phyloP scores from a whole-genome alignment of 2,329 filamentous ascomycete species.

The Colletotrichum sp. region DNA sequence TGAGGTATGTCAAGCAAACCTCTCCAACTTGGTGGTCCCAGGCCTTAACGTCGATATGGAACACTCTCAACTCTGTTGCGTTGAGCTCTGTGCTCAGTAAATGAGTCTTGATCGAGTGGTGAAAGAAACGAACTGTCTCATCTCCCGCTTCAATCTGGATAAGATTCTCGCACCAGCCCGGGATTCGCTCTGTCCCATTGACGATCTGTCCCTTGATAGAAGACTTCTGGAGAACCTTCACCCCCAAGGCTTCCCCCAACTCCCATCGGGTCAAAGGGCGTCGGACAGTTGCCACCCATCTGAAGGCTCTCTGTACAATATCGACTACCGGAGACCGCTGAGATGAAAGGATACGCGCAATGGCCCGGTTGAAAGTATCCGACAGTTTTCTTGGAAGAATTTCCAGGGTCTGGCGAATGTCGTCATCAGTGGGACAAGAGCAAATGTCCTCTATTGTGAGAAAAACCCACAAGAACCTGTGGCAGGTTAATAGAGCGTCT shows the following conservation, averaged over 20 bases:
- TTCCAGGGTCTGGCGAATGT: fast-evolving
- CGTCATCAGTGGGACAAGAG: fast-evolving
- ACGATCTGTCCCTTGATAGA: fast-evolving
- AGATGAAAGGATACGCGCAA: fast-evolving
- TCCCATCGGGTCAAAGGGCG: fast-evolving
- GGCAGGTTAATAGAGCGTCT: fast-evolving
- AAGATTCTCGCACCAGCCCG: fast-evolving
- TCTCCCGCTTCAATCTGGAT: fast-evolving
- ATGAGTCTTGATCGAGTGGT: not conserved
- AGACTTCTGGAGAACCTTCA: fast-evolving
- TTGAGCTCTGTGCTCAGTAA: fast-evolving
- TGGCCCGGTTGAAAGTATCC: fast-evolving
- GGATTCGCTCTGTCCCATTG: fast-evolving
- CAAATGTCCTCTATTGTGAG: not conserved
- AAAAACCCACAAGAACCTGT: not conserved
- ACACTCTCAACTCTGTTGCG: fast-evolving
- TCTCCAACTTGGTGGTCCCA: not conserved
- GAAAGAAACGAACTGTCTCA: not conserved
- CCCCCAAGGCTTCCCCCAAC: fast-evolving
- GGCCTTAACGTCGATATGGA: fast-evolving
- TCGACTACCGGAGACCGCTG: fast-evolving
- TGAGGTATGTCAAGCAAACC: fast-evolving
- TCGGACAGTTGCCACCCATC: fast-evolving
- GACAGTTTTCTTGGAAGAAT: fast-evolving
- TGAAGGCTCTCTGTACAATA: fast-evolving